Evolutionary conservation across 257 asterid genomes (phyloP).

Genomic region (Nicotiana noctiflora): DNA sequence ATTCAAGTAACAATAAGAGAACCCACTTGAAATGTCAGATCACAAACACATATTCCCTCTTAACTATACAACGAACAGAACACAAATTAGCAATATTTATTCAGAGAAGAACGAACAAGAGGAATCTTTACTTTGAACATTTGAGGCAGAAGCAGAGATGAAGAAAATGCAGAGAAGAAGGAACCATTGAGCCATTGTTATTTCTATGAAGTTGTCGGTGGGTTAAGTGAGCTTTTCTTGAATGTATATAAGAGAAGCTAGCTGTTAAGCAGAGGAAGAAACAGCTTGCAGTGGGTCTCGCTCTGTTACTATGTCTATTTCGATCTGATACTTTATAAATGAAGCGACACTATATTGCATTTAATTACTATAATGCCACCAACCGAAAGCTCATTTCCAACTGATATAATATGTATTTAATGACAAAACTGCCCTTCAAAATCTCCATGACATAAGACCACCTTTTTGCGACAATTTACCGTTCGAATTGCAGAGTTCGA

Average conservation of each 20-base stretch:
- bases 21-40: slow-evolving; percentile 18
- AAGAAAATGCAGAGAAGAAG: slow-evolving; percentile 15
- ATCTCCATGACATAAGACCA: too few relatives aligned
- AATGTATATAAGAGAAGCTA: slow-evolving; percentile 3
- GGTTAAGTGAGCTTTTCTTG: background rate
- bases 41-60: background rate
- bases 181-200: slow-evolving; percentile 3
- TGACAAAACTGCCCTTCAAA: background rate
- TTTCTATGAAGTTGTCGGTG: background rate
- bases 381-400: background rate
- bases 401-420: background rate
- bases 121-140: slow-evolving; percentile 32
- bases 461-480: too few relatives aligned
- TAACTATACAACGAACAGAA: slow-evolving; percentile 9
- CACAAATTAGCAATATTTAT: background rate
- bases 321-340: slow-evolving; percentile 24
- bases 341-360: slow-evolving; percentile 6
- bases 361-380: slow-evolving; percentile 12
- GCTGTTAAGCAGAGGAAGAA: background rate
- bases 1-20: slow-evolving; percentile 10
- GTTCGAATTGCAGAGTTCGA: too few relatives aligned
- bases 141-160: slow-evolving; percentile 17
- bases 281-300: background rate
- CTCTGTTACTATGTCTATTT: slow-evolving; percentile 16
- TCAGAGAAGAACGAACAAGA: background rate